phyloP scores from a whole-genome alignment of 352 stramenopile genomes.

The Saprolegnia diclina region DNA sequence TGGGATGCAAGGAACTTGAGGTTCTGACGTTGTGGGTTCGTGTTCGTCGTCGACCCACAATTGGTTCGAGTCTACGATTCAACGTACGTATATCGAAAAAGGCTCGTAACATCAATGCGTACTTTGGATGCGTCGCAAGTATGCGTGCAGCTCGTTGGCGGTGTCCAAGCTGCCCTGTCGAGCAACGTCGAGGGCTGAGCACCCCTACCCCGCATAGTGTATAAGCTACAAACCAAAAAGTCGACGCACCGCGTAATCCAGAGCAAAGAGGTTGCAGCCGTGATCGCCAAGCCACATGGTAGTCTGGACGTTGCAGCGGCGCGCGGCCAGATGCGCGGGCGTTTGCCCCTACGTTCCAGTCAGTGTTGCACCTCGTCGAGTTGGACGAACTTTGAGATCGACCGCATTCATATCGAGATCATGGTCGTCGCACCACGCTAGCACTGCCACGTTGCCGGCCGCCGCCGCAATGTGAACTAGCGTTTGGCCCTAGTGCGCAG shows the following conservation, averaged over 20 bases:
- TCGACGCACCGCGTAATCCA: background rate
- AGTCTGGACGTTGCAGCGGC: background rate
- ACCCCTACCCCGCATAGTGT: background rate
- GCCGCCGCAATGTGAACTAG: slow-evolving; percentile 1
- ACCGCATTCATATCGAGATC: background rate
- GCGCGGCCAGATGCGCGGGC: background rate
- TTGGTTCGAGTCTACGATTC: slow-evolving; percentile 6
- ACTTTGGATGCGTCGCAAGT: background rate
- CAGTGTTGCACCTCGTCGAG: background rate
- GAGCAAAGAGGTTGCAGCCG: slow-evolving; percentile 3
- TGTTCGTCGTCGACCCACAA: slow-evolving; percentile 8
- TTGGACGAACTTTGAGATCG: background rate
- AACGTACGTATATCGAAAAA: background rate
- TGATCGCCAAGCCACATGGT: slow-evolving; percentile 3
- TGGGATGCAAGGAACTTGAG: background rate
- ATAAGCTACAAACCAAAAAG: background rate
- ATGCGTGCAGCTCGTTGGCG: background rate
- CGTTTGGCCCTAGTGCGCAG: background rate
- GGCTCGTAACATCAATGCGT: background rate
- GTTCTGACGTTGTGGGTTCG: background rate
- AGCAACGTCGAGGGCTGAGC: background rate
- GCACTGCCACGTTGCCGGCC: background rate
- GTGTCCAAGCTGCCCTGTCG: background rate
- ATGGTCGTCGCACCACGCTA: background rate
- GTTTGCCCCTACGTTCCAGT: background rate